A percentile compares a stretch with the other conserved stretches of the same genome.
phyloP scores from a whole-genome alignment of 768 basidiomycete species.

The Rhodotorula sphaerocarpa region DNA sequence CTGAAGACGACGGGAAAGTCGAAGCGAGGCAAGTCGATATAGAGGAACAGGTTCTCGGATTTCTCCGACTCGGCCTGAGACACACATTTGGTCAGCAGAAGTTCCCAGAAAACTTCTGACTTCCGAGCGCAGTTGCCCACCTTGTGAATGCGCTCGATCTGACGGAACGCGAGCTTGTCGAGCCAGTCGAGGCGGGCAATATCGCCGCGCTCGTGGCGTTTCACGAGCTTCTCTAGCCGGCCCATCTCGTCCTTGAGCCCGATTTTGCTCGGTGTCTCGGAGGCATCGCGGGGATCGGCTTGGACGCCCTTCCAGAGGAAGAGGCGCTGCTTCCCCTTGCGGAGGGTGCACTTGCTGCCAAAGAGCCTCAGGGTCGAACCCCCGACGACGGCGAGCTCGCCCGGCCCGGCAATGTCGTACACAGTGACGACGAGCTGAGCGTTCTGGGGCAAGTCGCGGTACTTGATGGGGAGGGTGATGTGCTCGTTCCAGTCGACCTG shows the following conservation, averaged over 20 bases:
- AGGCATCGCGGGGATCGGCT: conserved; percentile 75
- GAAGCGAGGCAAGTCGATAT: conserved; percentile 89
- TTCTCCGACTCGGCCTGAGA: conserved; percentile 75
- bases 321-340: conserved; percentile 83
- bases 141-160: conserved; percentile 89
- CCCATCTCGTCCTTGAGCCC: conserved; percentile 85
- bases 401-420: conserved; percentile 75
- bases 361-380: conserved; percentile 85
- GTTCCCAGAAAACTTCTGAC: too few relatives aligned
- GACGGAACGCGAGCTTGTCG: conserved; percentile 82
- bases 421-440: conserved; percentile 89
- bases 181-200: conserved; percentile 92
- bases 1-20: conserved; percentile 95
- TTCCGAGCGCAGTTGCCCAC: conserved; percentile 53
- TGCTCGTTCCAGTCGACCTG: conserved; percentile 75
- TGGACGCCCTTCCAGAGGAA: conserved; percentile 72
- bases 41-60: conserved; percentile 88
- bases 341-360: conserved; percentile 84
- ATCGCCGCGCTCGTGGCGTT: conserved; percentile 92
- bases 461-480: conserved; percentile 82
- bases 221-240: conserved; percentile 72
- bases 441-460: conserved; percentile 81
- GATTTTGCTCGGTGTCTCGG: conserved; percentile 78
- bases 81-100: too few relatives aligned
- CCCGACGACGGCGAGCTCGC: conserved; percentile 52